Percentiles rank a stretch among this genome's conserved stretches.
Conservation (phyloP, 1,284 basidiomycete species). For the Ceratobasidium sp. region DNA sequence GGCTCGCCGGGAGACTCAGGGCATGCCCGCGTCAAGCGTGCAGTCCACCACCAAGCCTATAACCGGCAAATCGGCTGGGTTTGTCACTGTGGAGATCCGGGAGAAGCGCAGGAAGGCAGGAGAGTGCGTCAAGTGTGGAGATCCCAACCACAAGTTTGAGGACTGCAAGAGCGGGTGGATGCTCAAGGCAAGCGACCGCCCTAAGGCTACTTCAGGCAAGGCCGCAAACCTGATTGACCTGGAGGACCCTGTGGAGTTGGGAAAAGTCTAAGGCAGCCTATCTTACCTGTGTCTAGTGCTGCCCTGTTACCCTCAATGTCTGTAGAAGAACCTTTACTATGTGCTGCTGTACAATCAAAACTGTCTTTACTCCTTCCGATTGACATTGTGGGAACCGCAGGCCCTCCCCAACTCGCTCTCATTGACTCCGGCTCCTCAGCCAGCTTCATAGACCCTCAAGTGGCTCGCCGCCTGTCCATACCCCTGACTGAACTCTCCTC, state of each 20-base stretch:
- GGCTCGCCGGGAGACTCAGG: neutral
- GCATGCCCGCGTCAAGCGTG: neutral
- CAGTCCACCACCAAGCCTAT: neutral
- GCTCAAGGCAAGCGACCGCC: neutral
- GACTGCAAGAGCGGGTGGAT: neutral
- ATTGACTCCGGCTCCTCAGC: neutral
- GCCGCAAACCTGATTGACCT: neutral
- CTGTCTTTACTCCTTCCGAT: no score
- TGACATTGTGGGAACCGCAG: no score
- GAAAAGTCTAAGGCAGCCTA: constrained; percentile 16
- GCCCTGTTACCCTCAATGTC: neutral
- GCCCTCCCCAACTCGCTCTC: neutral
- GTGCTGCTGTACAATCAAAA: neutral
- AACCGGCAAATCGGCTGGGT: neutral
- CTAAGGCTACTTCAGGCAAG: neutral
- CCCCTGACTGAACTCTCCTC: neutral
- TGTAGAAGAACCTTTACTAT: neutral
- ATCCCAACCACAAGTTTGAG: neutral
- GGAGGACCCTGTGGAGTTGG: neutral
- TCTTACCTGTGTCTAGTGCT: constrained; percentile 1
- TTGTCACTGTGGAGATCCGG: neutral
- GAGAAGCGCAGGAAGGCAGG: constrained; percentile 1
- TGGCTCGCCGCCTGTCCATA: neutral
- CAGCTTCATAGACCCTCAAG: neutral
- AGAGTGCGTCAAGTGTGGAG: neutral